phyloP scores from a whole-genome alignment of 805 yeast species.

The Metschnikowia lochheadii region DNA sequence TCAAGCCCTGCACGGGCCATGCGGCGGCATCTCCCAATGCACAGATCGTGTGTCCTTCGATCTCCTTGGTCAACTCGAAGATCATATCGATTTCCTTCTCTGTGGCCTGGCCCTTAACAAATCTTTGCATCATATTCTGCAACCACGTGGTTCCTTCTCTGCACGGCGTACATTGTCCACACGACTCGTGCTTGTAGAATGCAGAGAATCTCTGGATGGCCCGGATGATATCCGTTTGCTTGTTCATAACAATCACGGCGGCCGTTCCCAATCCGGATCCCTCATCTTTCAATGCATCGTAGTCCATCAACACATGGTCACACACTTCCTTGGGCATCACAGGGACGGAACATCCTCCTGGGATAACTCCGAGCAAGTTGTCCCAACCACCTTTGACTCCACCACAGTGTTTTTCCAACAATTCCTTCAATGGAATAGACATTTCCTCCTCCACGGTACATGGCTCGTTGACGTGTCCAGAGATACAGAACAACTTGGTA shows the following conservation, averaged over 20 bases:
- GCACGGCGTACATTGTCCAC: constrained; percentile 95
- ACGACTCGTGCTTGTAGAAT: constrained; percentile 87
- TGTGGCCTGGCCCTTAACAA: constrained; percentile 73
- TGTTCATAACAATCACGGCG: constrained; percentile 88
- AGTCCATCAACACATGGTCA: constrained; percentile 76
- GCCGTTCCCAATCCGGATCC: constrained; percentile 92
- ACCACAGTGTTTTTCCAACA: constrained; percentile 85
- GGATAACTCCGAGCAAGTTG: constrained; percentile 79
- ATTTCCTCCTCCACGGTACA: constrained; percentile 92
- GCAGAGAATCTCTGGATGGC: constrained; percentile 83
- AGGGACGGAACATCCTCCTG: constrained; percentile 90
- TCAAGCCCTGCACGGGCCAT: constrained; percentile 89
- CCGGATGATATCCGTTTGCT: constrained; percentile 76
- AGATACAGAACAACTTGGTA: constrained; percentile 78
- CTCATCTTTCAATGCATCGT: constrained; percentile 77
- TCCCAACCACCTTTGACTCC: constrained; percentile 94
- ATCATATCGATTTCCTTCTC: constrained; percentile 82
- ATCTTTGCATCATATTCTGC: constrained; percentile 78
- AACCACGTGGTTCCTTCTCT: constrained; percentile 92
- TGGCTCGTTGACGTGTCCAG: constrained; percentile 89
- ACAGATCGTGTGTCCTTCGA: constrained; percentile 90
- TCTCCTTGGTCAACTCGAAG: constrained; percentile 76
- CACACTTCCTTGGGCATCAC: constrained; percentile 65
- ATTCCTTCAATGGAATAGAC: constrained; percentile 82
- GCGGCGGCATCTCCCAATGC: constrained; percentile 93